Conservation (phyloP, 257 asterid genomes). For the Fraxinus cuspidata region DNA sequence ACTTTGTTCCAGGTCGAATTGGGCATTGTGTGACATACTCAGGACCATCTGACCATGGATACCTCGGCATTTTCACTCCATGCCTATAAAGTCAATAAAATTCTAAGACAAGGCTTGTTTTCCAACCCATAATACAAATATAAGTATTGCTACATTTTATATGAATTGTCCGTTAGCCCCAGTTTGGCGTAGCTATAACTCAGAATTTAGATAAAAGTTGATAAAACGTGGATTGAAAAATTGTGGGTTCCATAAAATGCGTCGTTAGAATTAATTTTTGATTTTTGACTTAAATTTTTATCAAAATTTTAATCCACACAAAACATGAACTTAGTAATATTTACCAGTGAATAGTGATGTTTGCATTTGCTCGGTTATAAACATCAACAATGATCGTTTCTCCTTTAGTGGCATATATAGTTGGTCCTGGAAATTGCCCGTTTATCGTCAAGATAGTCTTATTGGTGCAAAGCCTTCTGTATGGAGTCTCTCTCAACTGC, state of each 20-base stretch:
- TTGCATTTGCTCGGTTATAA: slow-evolving; percentile 23
- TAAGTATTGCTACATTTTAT: neutral
- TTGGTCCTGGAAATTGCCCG: slow-evolving; percentile 51
- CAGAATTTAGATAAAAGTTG: no score
- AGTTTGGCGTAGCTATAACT: no score
- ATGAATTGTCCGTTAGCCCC: neutral
- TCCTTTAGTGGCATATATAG: slow-evolving; percentile 36
- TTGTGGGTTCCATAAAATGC: no score
- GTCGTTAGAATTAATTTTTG: no score
- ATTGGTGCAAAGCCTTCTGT: slow-evolving; percentile 39
- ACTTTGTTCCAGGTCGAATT: slow-evolving; percentile 44
- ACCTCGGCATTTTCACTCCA: slow-evolving; percentile 61
- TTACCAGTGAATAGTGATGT: slow-evolving; percentile 49
- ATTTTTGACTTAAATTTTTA: no score
- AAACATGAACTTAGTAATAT: no score
- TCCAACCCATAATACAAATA: neutral
- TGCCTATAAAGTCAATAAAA: slow-evolving; percentile 42
- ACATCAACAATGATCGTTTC: slow-evolving; percentile 39
- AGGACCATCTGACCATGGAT: slow-evolving; percentile 74
- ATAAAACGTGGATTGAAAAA: no score
- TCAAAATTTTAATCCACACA: no score
- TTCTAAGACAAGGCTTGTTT: neutral
- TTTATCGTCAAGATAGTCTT: slow-evolving; percentile 44
- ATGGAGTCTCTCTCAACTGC: slow-evolving; percentile 34
- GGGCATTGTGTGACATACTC: slow-evolving; percentile 70